Evolutionary conservation across 1,284 basidiomycete genomes (phyloP).

Genomic region (Ceratobasidium sp.): DNA sequence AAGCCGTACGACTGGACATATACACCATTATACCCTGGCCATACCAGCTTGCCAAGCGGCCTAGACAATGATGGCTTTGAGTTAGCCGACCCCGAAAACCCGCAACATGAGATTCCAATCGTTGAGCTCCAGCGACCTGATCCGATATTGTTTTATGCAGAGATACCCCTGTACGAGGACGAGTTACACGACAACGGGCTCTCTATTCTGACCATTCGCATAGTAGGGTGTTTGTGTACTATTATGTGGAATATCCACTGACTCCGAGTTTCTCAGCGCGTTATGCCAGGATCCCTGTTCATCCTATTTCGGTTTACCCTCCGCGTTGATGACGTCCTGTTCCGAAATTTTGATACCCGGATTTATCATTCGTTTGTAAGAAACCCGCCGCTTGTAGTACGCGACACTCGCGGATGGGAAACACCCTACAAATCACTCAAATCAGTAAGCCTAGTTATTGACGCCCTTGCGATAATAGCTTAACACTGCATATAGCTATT

Average conservation of each 20-base stretch:
- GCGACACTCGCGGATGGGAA: slow-evolving; percentile 88
- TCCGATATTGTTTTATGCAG: slow-evolving; percentile 93
- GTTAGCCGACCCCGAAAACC: slow-evolving; percentile 60
- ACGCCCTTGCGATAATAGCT: not conserved
- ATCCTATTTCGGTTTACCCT: slow-evolving; percentile 91
- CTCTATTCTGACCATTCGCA: slow-evolving; percentile 77
- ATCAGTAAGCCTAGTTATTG: slow-evolving; percentile 58
- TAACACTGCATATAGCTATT: slow-evolving; percentile 60
- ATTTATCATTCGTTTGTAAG: slow-evolving; percentile 81
- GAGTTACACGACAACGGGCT: slow-evolving; percentile 94
- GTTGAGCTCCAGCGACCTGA: slow-evolving; percentile 84
- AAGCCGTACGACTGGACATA: slow-evolving; percentile 99
- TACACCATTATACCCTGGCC: slow-evolving; percentile 84
- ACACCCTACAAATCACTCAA: slow-evolving; percentile 83
- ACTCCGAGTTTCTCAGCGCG: slow-evolving; percentile 64
- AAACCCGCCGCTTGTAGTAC: slow-evolving; percentile 65
- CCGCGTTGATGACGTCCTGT: slow-evolving; percentile 93
- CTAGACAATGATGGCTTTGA: slow-evolving; percentile 53
- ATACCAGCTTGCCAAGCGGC: slow-evolving; percentile 49
- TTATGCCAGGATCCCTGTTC: slow-evolving; percentile 97
- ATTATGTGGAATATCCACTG: not conserved
- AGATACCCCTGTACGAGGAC: slow-evolving; percentile 89
- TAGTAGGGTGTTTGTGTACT: slow-evolving; percentile 62
- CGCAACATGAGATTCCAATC: slow-evolving; percentile 73
- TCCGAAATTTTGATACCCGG: slow-evolving; percentile 87